These are phyloP conservation scores for Acanthamoeba pearcei DNA, from an alignment of 208 protist species.

Conservation along the genomic window DNA sequence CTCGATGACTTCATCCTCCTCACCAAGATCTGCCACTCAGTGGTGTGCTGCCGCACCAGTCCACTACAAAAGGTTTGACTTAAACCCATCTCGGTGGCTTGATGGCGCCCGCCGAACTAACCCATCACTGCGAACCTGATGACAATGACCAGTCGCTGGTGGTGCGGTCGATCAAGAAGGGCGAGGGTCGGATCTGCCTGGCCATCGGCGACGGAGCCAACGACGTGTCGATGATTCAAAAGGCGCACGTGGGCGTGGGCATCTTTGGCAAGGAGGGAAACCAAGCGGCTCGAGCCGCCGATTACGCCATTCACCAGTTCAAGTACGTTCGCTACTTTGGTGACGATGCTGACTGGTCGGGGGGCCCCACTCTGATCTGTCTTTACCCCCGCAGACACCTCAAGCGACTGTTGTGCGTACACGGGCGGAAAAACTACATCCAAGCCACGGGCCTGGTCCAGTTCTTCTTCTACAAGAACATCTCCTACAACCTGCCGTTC, in stretches of 20 bases:
- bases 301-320: conserved; percentile 95
- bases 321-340: no score
- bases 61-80: conserved; percentile 67
- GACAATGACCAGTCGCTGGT: conserved; percentile 80
- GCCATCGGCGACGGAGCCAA: conserved; percentile 97
- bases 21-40: conserved; percentile 61
- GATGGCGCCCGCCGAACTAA: no score
- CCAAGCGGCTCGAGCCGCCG: conserved; percentile 95
- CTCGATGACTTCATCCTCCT: conserved; percentile 45
- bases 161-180: conserved; percentile 90
- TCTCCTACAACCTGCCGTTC: conserved; percentile 92
- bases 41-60: conserved; percentile 75
- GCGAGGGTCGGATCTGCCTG: conserved; percentile 78
- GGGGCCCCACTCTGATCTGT: background rate
- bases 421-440: background rate
- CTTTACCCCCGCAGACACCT: background rate
- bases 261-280: conserved; percentile 96
- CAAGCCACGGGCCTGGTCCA: conserved; percentile 93
- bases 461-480: conserved; percentile 98
- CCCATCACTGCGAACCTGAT: no score
- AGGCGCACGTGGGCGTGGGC: conserved; percentile 87
- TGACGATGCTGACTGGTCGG: no score
- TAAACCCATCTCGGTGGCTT: no score
- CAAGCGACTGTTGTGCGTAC: conserved; percentile 74
- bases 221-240: conserved; percentile 97